phyloP scores from a whole-genome alignment of 208 protist genomes.

The Sergeia podlipaevii region DNA sequence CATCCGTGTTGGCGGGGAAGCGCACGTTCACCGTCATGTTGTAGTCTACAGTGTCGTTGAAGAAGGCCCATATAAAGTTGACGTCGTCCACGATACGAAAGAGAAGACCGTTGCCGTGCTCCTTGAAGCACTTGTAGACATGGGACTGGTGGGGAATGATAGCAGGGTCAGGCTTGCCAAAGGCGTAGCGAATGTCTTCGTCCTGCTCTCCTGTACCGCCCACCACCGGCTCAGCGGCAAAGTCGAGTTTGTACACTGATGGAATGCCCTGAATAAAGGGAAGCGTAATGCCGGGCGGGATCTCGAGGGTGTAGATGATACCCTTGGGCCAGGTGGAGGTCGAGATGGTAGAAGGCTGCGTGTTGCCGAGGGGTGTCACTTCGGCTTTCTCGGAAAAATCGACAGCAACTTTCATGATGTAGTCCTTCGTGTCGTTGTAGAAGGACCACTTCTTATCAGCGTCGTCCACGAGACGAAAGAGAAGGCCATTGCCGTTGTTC shows the following conservation, averaged over 20 bases:
- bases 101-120: constrained; percentile 68
- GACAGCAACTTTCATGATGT: constrained; percentile 42
- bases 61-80: constrained; percentile 72
- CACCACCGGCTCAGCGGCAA: constrained; percentile 49
- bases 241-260: constrained; percentile 45
- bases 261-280: constrained; percentile 53
- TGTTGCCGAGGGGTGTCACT: constrained; percentile 20
- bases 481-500: constrained; percentile 60
- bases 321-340: constrained; percentile 7
- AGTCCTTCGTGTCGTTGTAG: constrained; percentile 58
- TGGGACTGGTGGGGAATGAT: constrained; percentile 54
- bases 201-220: constrained; percentile 5
- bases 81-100: constrained; percentile 75
- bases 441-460: constrained; percentile 32
- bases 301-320: constrained; percentile 32
- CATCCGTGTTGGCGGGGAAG: constrained; percentile 15
- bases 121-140: constrained; percentile 67
- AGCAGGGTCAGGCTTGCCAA: constrained; percentile 43
- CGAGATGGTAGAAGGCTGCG: constrained; percentile 10
- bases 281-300: constrained; percentile 49
- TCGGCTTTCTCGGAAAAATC: constrained; percentile 28
- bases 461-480: constrained; percentile 62
- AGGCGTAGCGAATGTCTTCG: constrained; percentile 27
- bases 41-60: constrained; percentile 83
- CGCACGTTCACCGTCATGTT: constrained; percentile 60